Conservation (phyloP, 805 yeast species). For the Saccharomyces mikatae region DNA sequence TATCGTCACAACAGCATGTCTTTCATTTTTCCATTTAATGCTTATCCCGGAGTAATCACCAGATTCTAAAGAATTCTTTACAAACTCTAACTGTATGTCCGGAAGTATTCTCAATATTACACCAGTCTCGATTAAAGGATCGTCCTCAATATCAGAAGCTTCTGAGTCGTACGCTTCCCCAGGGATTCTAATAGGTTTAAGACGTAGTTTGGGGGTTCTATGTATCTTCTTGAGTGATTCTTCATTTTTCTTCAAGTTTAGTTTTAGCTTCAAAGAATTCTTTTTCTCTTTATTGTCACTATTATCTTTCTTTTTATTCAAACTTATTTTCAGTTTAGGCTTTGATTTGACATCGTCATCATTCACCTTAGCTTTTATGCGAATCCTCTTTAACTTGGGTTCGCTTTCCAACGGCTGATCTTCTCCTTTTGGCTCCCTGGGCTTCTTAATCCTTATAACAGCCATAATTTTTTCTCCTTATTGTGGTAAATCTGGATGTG, state of each 20-base stretch:
- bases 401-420: conserved; percentile 7
- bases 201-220: conserved; percentile 40
- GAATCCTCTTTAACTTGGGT: conserved; percentile 20
- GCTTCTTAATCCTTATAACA: conserved; percentile 24
- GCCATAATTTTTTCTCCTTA: conserved; percentile 13
- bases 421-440: conserved; percentile 11
- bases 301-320: conserved; percentile 10
- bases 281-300: neutral
- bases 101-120: conserved; percentile 66
- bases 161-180: conserved; percentile 97
- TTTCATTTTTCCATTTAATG: conserved; percentile 75
- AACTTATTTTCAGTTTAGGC: conserved; percentile 20
- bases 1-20: conserved; percentile 71
- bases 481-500: neutral
- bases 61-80: conserved; percentile 66
- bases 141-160: conserved; percentile 92
- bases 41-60: conserved; percentile 67
- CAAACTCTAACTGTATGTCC: conserved; percentile 45
- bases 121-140: conserved; percentile 86
- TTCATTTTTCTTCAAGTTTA: conserved; percentile 23
- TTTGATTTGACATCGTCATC: conserved; percentile 8
- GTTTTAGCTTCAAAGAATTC: conserved; percentile 16
- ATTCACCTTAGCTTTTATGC: conserved; percentile 13
- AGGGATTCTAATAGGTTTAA: conserved; percentile 59
- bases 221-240: conserved; percentile 23